Base-by-base conservation (phyloP, 306 rosid species). In the Phaseolus lunatus region DNA sequence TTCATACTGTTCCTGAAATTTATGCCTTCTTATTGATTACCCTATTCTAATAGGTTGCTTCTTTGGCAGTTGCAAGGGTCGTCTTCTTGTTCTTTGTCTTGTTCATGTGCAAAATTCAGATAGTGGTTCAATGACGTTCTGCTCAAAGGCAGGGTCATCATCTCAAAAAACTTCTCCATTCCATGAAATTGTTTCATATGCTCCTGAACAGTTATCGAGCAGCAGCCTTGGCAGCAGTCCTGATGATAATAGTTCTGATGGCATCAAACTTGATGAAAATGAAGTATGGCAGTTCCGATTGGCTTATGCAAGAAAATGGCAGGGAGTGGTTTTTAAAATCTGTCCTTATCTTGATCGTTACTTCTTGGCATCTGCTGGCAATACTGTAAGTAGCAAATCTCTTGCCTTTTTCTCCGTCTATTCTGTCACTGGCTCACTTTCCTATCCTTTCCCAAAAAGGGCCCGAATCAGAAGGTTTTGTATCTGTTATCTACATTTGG, bases 331-430 rank as follows among this genome's bases (percentile, higher is more conserved):
- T 12, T 90, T 81, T 64, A 92, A 96, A 16, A 85, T 94, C 70
- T 94, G 96, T 79, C 90, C 97, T 71, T 94, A 90, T 84, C 97
- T 92, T 84, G 95, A 94, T 79, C 93, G 90, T 58, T 94, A 89
- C 87, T 94, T 94, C 81, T 81, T 94, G 92, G 98, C 96, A 66
- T 89, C 98, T 67, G 88, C 96, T 77, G 95, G 96, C 68, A 94
- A 83, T 89, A 80, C 81, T 76, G 98, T 94, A 89, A 89, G 96
- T 90, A 41, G 48, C 50, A 16, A 68, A 68, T n/a, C 20, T 82
- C 49, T 43, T 33, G 16, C 68, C 58, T 69, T 47, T 6, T 33
- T 27, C 18, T 63, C 37, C 70, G 44, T 78, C 66, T 26, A 35
- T 77, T 75, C 26, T 43, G 35, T 70, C 58, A 64, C 67, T 52